A percentile compares a stretch with the other conserved stretches of the same genome.
These are phyloP conservation scores for Amorphotheca resinae DNA, from an alignment of 495 filamentous ascomycete species.

Conservation along the genomic window DNA sequence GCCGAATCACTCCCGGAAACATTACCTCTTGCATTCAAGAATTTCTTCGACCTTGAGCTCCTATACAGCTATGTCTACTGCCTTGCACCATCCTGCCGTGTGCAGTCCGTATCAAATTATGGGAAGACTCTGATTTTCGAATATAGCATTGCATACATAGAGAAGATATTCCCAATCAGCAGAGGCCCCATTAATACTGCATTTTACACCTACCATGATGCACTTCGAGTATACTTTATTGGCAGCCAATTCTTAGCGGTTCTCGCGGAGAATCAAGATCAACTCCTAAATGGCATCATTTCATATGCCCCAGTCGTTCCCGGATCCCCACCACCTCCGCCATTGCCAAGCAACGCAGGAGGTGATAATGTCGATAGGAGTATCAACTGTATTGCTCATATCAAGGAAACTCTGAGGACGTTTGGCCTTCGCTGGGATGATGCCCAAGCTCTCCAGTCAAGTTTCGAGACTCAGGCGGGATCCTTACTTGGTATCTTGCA, in stretches of 20 bases:
- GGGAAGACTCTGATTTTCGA: slow-evolving; percentile 70
- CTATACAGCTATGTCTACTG: slow-evolving; percentile 78
- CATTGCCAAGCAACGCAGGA: slow-evolving; percentile 16
- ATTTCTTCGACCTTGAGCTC: slow-evolving; percentile 68
- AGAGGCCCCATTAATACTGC: slow-evolving; percentile 33
- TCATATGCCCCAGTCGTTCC: slow-evolving; percentile 14
- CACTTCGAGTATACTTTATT: slow-evolving; percentile 58
- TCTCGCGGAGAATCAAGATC: slow-evolving; percentile 41
- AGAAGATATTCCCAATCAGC: slow-evolving; percentile 43
- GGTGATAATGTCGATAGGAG: slow-evolving; percentile 34
- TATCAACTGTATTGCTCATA: slow-evolving; percentile 30
- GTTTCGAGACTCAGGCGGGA: slow-evolving; percentile 27
- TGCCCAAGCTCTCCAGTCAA: slow-evolving; percentile 27
- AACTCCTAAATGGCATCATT: slow-evolving; percentile 25
- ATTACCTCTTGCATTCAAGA: slow-evolving; percentile 44
- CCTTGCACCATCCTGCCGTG: slow-evolving; percentile 57
- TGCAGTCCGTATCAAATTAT: slow-evolving; percentile 51
- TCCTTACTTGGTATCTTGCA: slow-evolving; percentile 8
- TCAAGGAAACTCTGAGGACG: slow-evolving; percentile 30
- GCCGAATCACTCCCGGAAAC: slow-evolving; percentile 44
- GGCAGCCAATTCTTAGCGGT: slow-evolving; percentile 58
- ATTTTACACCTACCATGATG: slow-evolving; percentile 65
- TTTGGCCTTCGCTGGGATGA: slow-evolving; percentile 41
- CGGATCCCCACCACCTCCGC: slow-evolving; percentile 17
- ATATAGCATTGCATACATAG: slow-evolving; percentile 60